Evolutionary conservation across 139 green algal genomes (phyloP).

Genomic region (Zygnema circumcarinatum): DNA sequence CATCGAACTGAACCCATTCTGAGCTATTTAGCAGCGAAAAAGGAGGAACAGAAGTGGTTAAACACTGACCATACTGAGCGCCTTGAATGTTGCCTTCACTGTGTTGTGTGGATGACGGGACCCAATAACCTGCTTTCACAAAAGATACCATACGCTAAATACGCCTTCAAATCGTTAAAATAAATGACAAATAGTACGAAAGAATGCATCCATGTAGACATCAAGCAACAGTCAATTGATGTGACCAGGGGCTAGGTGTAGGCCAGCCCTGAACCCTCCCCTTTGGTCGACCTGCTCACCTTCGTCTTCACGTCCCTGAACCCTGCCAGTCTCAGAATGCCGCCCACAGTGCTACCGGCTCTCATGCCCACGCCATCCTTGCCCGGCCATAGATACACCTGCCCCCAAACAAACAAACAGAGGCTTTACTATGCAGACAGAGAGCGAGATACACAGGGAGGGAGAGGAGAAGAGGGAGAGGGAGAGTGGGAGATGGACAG

Average conservation of each 20-base stretch:
- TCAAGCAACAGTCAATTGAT: too few species aligned
- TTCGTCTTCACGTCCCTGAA: constrained; percentile 60
- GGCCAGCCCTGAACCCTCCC: too few species aligned
- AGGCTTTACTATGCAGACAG: neutral
- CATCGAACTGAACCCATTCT: too few species aligned
- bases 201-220: too few species aligned
- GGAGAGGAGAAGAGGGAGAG: neutral
- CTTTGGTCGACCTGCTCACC: neutral
- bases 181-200: too few species aligned
- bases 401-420: neutral
- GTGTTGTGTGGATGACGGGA: constrained; percentile 44
- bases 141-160: too few species aligned
- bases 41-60: neutral
- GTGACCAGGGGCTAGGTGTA: too few species aligned
- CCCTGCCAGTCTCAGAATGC: constrained; percentile 55
- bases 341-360: constrained; percentile 57
- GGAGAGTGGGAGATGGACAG: neutral
- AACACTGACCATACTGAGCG: constrained; percentile 38
- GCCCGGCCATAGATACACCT: constrained; percentile 58
- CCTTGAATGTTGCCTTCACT: constrained; percentile 37
- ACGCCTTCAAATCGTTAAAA: too few species aligned
- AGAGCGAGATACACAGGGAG: neutral
- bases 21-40: too few species aligned
- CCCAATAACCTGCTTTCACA: constrained; percentile 35
- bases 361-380: constrained; percentile 44